Conservation (phyloP, 257 asterid species). For the Nemophila menziesii region DNA sequence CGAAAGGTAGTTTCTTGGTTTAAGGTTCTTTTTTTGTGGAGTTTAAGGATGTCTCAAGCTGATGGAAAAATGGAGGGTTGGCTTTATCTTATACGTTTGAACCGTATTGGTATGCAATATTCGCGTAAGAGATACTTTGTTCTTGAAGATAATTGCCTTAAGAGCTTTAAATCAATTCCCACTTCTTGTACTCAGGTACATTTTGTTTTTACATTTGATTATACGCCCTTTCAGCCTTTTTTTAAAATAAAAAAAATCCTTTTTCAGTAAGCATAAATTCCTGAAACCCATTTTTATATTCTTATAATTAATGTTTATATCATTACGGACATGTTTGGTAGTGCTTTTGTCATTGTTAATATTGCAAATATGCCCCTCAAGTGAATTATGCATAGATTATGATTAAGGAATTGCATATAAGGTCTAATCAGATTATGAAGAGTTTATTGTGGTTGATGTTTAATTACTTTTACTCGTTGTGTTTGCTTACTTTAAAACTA, state of each 20-base stretch:
- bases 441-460: background rate
- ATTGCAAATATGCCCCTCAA: background rate
- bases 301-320: background rate
- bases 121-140: constrained; percentile 79
- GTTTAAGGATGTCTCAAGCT: constrained; percentile 33
- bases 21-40: background rate
- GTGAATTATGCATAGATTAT: background rate
- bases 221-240: background rate
- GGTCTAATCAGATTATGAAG: background rate
- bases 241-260: background rate
- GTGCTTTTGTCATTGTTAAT: background rate
- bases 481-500: background rate
- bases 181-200: constrained; percentile 48
- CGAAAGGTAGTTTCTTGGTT: background rate
- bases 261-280: background rate
- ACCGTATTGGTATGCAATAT: constrained; percentile 70
- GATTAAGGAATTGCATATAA: background rate
- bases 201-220: too few relatives aligned
- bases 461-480: background rate
- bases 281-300: background rate
- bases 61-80: constrained; percentile 81
- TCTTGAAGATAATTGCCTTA: constrained; percentile 70
- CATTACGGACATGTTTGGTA: background rate
- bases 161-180: constrained; percentile 73
- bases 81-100: constrained; percentile 65